These are phyloP conservation scores for Phytophthora megakarya DNA, from an alignment of 352 stramenopile species.

Conservation along the genomic window DNA sequence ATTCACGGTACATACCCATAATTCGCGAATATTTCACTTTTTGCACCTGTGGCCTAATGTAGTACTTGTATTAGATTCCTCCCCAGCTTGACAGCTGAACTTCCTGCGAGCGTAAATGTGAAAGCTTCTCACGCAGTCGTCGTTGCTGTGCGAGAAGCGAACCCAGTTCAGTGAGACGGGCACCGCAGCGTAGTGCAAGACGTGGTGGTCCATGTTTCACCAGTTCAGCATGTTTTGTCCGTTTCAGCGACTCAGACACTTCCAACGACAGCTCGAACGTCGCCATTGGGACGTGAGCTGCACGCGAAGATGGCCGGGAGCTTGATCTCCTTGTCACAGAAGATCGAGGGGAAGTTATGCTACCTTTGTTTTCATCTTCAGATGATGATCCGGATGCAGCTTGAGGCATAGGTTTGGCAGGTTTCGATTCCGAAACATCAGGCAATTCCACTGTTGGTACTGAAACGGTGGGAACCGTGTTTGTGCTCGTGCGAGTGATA, in stretches of 20 bases:
- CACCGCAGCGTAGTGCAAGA: conserved; percentile 57
- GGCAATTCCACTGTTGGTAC: background rate
- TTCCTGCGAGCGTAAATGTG: conserved; percentile 46
- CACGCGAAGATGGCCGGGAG: background rate
- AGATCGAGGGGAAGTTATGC: background rate
- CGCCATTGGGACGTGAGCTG: conserved; percentile 47
- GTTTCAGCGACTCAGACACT: conserved; percentile 50
- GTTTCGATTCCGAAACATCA: conserved; percentile 6
- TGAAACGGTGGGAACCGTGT: background rate
- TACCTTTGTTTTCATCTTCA: conserved; percentile 16
- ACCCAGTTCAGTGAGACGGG: conserved; percentile 53
- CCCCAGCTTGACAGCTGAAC: conserved; percentile 59
- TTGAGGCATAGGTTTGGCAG: background rate
- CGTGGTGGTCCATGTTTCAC: conserved; percentile 55
- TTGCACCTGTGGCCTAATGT: too few relatives aligned
- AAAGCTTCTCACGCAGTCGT: conserved; percentile 42
- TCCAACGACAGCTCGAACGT: conserved; percentile 73
- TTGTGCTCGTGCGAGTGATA: conserved; percentile 40
- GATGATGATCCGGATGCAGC: conserved; percentile 18
- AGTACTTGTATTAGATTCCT: background rate
- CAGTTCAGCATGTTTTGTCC: conserved; percentile 47
- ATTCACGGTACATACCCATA: too few relatives aligned
- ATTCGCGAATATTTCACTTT: too few relatives aligned
- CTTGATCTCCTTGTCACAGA: conserved; percentile 13
- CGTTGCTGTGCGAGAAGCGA: conserved; percentile 48